phyloP scores from a whole-genome alignment of 1,139 yeast species.

The Pichia sp. region DNA sequence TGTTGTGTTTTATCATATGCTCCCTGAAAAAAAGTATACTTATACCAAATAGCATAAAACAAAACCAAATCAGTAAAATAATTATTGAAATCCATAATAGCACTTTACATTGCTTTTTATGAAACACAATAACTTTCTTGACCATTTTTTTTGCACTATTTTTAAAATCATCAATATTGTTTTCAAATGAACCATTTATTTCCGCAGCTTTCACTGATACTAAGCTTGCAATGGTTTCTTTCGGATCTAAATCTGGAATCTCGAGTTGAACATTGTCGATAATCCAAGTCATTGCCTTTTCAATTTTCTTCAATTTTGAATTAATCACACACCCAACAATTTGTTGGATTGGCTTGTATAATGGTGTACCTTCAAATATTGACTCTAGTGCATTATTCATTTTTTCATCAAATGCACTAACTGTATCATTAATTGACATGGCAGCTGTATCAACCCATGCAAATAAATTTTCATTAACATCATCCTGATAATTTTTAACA shows the following conservation, averaged over 20 bases:
- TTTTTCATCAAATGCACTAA: constrained; percentile 40
- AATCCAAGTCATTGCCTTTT: constrained; percentile 75
- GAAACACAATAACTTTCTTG: constrained; percentile 28
- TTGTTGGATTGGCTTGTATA: constrained; percentile 54
- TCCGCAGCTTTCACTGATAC: constrained; percentile 7
- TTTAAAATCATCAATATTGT: constrained; percentile 20
- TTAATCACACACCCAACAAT: constrained; percentile 78
- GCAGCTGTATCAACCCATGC: constrained; percentile 61
- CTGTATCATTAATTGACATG: constrained; percentile 46
- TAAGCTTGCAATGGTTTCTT: constrained; percentile 22
- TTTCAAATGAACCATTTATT: constrained; percentile 9
- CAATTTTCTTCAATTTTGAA: constrained; percentile 56
- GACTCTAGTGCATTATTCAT: constrained; percentile 50
- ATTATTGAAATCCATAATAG: constrained; percentile 43
- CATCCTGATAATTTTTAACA: constrained; percentile 37
- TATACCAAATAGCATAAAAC: constrained; percentile 39
- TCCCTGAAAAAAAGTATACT: constrained; percentile 21
- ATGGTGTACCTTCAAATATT: constrained; percentile 62
- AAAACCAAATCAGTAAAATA: constrained; percentile 42
- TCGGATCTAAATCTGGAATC: constrained; percentile 46
- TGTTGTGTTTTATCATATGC: not conserved
- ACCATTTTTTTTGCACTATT: constrained; percentile 27
- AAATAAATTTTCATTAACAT: constrained; percentile 57
- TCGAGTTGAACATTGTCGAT: constrained; percentile 52
- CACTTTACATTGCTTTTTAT: constrained; percentile 32